phyloP scores from a whole-genome alignment of 2,329 filamentous ascomycete species.

The Diatrype stigma region DNA sequence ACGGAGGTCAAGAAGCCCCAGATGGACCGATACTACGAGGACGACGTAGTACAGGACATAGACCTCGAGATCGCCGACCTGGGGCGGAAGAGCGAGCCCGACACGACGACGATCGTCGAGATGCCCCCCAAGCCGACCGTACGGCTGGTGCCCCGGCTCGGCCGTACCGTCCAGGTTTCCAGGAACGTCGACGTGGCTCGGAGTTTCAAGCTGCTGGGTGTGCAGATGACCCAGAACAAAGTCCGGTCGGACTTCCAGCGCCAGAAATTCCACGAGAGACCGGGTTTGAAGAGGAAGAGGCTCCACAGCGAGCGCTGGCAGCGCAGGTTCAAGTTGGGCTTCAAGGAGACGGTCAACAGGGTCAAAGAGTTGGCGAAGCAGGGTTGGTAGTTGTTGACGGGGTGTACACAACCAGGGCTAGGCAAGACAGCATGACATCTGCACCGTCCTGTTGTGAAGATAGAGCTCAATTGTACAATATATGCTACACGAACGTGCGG shows the following conservation, averaged over 20 bases:
- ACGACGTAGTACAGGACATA: constrained; percentile 18
- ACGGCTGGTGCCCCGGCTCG: constrained; percentile 37
- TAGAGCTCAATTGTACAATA: constrained; percentile 11
- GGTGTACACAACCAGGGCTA: constrained; percentile 13
- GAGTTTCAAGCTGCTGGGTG: constrained; percentile 39
- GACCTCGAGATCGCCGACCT: constrained; percentile 25
- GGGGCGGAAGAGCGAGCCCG: constrained; percentile 11
- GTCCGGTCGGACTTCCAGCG: constrained; percentile 49
- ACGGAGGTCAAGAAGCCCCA: constrained; percentile 17
- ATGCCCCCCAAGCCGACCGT: constrained; percentile 22
- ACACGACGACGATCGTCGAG: constrained; percentile 3
- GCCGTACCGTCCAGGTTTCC: constrained; percentile 39
- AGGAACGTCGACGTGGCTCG: constrained; percentile 40
- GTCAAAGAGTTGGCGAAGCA: constrained; percentile 69
- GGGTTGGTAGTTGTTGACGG: constrained; percentile 59
- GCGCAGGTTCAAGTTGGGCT: constrained; percentile 63
- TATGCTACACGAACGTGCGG: background rate
- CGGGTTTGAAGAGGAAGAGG: constrained; percentile 74
- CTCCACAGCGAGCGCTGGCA: constrained; percentile 66
- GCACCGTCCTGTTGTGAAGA: constrained; percentile 5
- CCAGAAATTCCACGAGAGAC: constrained; percentile 72
- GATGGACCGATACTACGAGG: constrained; percentile 12
- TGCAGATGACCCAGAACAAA: constrained; percentile 45
- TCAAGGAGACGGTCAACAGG: constrained; percentile 58
- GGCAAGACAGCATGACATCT: constrained; percentile 1